Conservation (phyloP, 2,329 filamentous ascomycete species). For the Thielaviopsis ethacetica region DNA sequence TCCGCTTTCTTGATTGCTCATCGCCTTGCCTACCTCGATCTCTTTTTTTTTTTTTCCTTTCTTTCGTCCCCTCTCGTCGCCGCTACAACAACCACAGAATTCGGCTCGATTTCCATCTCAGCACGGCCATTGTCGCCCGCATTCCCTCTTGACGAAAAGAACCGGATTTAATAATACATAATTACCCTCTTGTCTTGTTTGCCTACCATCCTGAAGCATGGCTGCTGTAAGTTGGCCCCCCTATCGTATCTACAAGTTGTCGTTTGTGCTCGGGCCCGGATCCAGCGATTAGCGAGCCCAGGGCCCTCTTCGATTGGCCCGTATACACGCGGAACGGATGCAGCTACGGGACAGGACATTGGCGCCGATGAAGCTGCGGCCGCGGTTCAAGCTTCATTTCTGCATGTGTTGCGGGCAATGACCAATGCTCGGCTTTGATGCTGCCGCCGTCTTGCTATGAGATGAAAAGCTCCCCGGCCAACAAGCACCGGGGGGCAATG, state of each 20-base stretch:
- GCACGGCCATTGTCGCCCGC: background rate
- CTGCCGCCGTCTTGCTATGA: background rate
- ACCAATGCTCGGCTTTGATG: background rate
- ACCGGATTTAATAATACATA: background rate
- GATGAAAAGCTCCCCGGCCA: background rate
- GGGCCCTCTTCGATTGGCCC: background rate
- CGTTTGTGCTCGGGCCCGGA: background rate
- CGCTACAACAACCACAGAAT: background rate
- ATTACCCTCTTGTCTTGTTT: background rate
- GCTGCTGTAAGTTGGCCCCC: conserved; percentile 24
- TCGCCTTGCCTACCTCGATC: conserved; percentile 13
- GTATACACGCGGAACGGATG: background rate
- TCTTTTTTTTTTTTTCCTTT: background rate
- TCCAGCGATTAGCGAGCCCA: background rate
- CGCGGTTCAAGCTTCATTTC: background rate
- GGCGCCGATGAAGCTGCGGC: background rate
- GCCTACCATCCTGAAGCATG: conserved; percentile 20
- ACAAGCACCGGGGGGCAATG: background rate
- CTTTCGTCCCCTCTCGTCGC: background rate
- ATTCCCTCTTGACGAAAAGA: background rate
- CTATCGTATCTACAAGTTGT: conserved; percentile 4
- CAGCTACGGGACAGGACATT: background rate
- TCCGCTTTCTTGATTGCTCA: conserved; percentile 11
- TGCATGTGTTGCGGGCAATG: background rate
- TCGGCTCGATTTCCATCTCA: background rate